Evolutionary conservation across 768 basidiomycete species (phyloP), one percentile per base, ranked within the genome.

Genomic region (Hirschioporus abietinus): DNA sequence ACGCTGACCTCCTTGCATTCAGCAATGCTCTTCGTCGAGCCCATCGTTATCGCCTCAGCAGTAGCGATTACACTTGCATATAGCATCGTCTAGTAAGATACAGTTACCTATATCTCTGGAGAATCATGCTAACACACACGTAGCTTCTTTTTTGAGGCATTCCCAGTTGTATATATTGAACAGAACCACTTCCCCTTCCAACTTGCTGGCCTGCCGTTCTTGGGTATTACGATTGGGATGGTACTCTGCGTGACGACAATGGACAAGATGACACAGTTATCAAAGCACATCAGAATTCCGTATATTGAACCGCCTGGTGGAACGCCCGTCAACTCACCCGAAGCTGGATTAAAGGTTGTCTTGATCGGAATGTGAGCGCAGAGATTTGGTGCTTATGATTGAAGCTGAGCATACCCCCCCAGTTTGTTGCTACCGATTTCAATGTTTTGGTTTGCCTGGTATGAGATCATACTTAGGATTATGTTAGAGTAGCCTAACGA

Each of bases 371-470:
- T 69, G 72, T 72, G n/a, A 20, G 34, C 65, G 12, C 8, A 35
- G 7, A 6, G 18, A 35, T 3, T 4, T 20, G 12, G 7, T 35
- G 12, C 1, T 35, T 67, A 18, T 2, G 9, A 30, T 20, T 30
- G 17, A 10, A 27, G 52, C 6, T 34, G 15, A 18, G 10, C 18
- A 24, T 8, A 62, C 63, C 1, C 30, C 1, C 10, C 52, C 3
- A 71, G 71, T 30, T 30, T 66, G 15, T 25, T 64, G 35, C 61
- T 73, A 20, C 71, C 72, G 6, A 65, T 71, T 0, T 73, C 72
- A 4, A 63, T 70, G 12, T 72, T 73, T 59, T 73, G 72, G 72
- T 70, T 73, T 24, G 72, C 70, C 25, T 73, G 72, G 72, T 73
- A 42, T 5, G 72, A 64, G 5, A 26, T 35, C 59, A 34, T 18